phyloP scores from a whole-genome alignment of 768 basidiomycete species.

The Leucogyrophana mollusca region DNA sequence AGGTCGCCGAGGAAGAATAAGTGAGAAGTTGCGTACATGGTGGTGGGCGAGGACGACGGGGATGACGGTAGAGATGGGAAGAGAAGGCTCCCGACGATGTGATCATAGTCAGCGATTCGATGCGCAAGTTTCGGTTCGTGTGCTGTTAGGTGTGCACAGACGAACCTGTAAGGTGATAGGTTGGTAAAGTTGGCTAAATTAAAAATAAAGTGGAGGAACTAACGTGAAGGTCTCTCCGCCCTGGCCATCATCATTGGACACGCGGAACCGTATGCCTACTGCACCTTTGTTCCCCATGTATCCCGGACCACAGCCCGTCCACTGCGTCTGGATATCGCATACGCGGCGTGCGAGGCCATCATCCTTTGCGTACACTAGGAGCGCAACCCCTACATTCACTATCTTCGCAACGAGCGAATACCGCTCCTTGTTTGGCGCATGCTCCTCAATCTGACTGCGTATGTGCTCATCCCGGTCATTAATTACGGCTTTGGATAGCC shows the following conservation, averaged over 20 bases:
- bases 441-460: slow-evolving; percentile 66
- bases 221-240: slow-evolving; percentile 84
- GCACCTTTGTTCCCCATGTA: slow-evolving; percentile 97
- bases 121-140: slow-evolving; percentile 62
- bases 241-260: slow-evolving; percentile 52
- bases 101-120: slow-evolving; percentile 75
- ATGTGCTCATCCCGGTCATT: slow-evolving; percentile 70
- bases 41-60: slow-evolving; percentile 41
- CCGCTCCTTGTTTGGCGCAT: slow-evolving; percentile 68
- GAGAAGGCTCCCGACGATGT: slow-evolving; percentile 78
- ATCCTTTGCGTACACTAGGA: slow-evolving; percentile 85
- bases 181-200: not conserved
- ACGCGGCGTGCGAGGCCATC: slow-evolving; percentile 58
- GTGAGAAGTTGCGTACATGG: slow-evolving; percentile 84
- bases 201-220: slow-evolving; percentile 30
- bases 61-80: slow-evolving; percentile 57
- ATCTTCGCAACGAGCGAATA: slow-evolving; percentile 79
- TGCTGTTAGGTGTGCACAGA: slow-evolving; percentile 89
- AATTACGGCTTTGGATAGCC: slow-evolving; percentile 69
- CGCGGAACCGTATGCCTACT: slow-evolving; percentile 81
- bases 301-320: slow-evolving; percentile 71
- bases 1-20: slow-evolving; percentile 93
- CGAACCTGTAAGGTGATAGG: slow-evolving; percentile 57
- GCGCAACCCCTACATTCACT: slow-evolving; percentile 83
- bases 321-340: slow-evolving; percentile 66